phyloP scores from a whole-genome alignment of 1,284 basidiomycete species.

The Ganoderma lucidum region DNA sequence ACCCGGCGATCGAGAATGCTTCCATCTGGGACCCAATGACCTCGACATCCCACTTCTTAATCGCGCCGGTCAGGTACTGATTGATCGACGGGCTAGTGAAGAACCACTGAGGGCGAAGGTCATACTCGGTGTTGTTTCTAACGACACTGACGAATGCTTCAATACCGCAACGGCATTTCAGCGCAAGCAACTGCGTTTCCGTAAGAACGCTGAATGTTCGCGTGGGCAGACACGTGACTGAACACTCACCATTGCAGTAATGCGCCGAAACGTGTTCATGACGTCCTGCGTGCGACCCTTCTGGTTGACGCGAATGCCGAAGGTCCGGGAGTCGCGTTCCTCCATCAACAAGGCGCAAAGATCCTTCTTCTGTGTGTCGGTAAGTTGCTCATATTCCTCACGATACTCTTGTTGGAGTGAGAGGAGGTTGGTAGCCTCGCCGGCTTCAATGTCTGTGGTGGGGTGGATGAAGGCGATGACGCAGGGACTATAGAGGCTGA shows the following conservation, averaged over 20 bases:
- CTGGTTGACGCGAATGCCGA: conserved; percentile 10
- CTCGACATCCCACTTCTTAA: neutral
- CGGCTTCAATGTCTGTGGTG: neutral
- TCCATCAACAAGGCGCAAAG: conserved; percentile 1
- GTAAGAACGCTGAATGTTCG: no score
- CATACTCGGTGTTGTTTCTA: conserved; percentile 1
- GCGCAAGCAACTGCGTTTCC: neutral
- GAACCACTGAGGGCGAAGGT: neutral
- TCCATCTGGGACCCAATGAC: neutral
- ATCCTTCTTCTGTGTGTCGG: conserved; percentile 12
- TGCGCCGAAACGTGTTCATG: neutral
- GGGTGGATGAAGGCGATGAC: no score
- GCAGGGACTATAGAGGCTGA: neutral
- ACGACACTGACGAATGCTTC: neutral
- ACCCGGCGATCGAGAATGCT: neutral
- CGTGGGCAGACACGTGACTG: no score
- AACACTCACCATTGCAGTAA: neutral
- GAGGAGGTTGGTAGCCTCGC: conserved; percentile 2
- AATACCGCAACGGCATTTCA: neutral
- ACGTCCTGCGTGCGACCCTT: neutral
- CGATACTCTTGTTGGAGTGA: conserved; percentile 7
- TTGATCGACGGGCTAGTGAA: neutral
- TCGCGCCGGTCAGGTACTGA: neutral
- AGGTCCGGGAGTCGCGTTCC: neutral
- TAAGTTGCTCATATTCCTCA: conserved; percentile 15